These are phyloP conservation scores for Cercophora samala DNA, from an alignment of 495 filamentous ascomycete species.

Conservation along the genomic window DNA sequence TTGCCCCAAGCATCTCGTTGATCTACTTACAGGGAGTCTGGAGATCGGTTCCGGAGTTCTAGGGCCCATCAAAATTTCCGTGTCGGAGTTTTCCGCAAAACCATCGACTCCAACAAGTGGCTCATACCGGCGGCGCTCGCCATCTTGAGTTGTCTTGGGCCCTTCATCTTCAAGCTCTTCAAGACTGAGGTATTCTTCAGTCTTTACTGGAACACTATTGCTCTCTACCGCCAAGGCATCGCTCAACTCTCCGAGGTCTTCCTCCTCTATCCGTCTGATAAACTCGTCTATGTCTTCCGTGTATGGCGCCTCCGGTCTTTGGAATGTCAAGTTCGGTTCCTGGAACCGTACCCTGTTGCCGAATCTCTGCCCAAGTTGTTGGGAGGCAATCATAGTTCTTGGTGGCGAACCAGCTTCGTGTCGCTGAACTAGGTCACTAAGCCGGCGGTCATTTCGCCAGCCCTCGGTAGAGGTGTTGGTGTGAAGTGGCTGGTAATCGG, in stretches of 20 bases:
- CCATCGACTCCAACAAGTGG: not conserved
- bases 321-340: not conserved
- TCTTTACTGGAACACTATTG: not conserved
- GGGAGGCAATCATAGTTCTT: not conserved
- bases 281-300: conserved; percentile 38
- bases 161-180: not conserved
- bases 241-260: conserved; percentile 5
- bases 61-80: not conserved
- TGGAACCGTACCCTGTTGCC: not conserved
- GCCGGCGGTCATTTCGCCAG: not conserved
- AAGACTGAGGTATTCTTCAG: not conserved
- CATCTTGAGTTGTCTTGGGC: too few relatives aligned
- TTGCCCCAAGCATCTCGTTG: not conserved
- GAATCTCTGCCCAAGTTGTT: not conserved
- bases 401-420: not conserved
- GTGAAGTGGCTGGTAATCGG: not conserved
- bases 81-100: not conserved
- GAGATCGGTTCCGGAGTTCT: not conserved
- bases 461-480: not conserved
- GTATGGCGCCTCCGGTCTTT: conserved; percentile 1
- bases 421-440: not conserved
- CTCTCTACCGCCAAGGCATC: conserved; percentile 2
- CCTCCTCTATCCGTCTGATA: conserved; percentile 41
- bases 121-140: too few relatives aligned
- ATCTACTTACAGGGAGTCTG: not conserved